These are phyloP conservation scores for Glomus cerebriforme DNA, from an alignment of 192 early-diverging fungal genomes.

Conservation along the genomic window DNA sequence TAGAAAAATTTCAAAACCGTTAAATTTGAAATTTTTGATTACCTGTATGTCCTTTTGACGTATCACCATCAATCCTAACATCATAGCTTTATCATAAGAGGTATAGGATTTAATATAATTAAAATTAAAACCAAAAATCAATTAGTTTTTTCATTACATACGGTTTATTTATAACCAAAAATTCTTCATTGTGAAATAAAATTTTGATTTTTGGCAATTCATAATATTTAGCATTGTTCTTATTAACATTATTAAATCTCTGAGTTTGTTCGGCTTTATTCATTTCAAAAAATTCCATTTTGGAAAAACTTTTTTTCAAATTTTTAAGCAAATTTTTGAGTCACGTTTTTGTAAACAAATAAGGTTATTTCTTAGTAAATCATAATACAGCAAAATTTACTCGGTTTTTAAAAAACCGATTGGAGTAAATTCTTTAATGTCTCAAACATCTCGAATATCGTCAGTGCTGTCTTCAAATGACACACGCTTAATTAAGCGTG, in stretches of 20 bases:
- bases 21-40: background rate
- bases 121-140: background rate
- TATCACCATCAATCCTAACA: slow-evolving; percentile 27
- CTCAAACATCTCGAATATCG: slow-evolving; percentile 15
- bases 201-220: background rate
- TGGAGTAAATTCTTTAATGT: slow-evolving; percentile 1
- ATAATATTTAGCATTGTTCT: background rate
- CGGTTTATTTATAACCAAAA: slow-evolving; percentile 44
- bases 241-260: background rate
- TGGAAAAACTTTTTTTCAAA: too few species aligned
- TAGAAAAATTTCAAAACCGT: background rate
- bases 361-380: too few species aligned
- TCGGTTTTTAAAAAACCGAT: too few species aligned
- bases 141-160: slow-evolving; percentile 31
- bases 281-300: background rate
- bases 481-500: slow-evolving; percentile 20
- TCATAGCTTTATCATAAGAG: slow-evolving; percentile 21
- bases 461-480: slow-evolving; percentile 15
- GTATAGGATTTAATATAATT: background rate
- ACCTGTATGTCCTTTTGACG: background rate
- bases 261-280: background rate
- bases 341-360: too few species aligned
- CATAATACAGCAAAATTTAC: too few species aligned
- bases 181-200: slow-evolving; percentile 37
- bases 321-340: too few species aligned